Evolutionary conservation across 2,329 filamentous ascomycete genomes (phyloP).

Genomic region (Mollisia scopiformis): DNA sequence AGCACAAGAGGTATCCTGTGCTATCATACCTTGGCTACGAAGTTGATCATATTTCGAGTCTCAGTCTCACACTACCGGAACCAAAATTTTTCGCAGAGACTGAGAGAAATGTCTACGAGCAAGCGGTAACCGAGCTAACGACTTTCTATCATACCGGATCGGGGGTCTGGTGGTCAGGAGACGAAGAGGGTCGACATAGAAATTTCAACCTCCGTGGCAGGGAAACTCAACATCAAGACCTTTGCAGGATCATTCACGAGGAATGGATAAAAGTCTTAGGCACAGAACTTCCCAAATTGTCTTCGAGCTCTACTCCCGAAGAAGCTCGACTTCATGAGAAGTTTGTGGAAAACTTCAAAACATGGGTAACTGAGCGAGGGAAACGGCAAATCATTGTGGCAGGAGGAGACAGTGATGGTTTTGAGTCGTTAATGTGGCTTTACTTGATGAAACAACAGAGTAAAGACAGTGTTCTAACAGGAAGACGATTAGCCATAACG

Average conservation of each 20-base stretch:
- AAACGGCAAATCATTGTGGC: not conserved
- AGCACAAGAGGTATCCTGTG: not conserved
- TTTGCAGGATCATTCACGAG: not conserved
- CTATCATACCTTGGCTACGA: not conserved
- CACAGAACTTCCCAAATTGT: not conserved
- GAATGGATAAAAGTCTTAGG: not conserved
- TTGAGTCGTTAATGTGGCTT: not conserved
- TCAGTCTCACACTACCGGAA: not conserved
- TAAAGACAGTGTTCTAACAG: not conserved
- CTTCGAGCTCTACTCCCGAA: too few species aligned
- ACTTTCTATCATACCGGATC: not conserved
- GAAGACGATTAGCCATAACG: not conserved
- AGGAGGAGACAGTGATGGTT: not conserved
- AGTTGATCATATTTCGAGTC: not conserved
- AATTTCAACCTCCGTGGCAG: not conserved
- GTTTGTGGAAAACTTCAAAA: not conserved
- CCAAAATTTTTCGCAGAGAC: not conserved
- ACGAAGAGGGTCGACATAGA: slow-evolving; percentile 1
- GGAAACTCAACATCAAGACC: not conserved
- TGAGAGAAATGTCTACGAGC: not conserved
- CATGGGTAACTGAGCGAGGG: not conserved
- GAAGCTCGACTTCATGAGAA: not conserved
- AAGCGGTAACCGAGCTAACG: not conserved
- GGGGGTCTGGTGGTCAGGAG: slow-evolving; percentile 7
- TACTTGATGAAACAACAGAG: not conserved